Evolutionary conservation across 129 eudicot species (phyloP).

Genomic region (Dittrichia graveolens): DNA sequence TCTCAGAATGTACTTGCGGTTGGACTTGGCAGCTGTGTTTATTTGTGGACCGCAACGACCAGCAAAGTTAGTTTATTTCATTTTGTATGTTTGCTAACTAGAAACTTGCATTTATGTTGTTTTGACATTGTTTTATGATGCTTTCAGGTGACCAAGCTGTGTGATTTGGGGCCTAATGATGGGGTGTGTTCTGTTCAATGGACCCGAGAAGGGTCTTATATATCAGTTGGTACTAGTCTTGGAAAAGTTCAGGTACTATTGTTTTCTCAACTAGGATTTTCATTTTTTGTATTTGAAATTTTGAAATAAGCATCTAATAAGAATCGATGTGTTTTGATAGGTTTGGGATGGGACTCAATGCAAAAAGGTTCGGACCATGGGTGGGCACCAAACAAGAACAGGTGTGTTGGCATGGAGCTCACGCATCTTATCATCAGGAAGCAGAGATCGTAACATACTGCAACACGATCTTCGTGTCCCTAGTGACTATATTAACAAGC

Average conservation of each 20-base stretch:
- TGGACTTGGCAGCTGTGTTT: conserved; percentile 94
- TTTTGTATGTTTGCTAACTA: background rate
- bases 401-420: conserved; percentile 98
- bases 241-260: conserved; percentile 91
- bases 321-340: conserved; percentile 28
- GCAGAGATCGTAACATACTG: conserved; percentile 96
- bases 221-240: conserved; percentile 84
- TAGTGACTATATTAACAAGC: conserved; percentile 85
- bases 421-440: conserved; percentile 86
- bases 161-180: conserved; percentile 94
- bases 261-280: background rate
- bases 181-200: conserved; percentile 98
- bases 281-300: background rate
- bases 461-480: conserved; percentile 96
- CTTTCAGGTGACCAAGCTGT: conserved; percentile 84
- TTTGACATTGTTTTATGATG: conserved; percentile 11
- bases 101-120: background rate
- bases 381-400: conserved; percentile 95
- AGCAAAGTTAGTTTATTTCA: conserved; percentile 65
- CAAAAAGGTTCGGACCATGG: conserved; percentile 86
- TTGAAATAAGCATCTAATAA: background rate
- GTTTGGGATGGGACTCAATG: conserved; percentile 99
- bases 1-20: conserved; percentile 98
- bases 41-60: conserved; percentile 95
- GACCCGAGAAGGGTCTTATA: conserved; percentile 97